Percentiles rank a stretch among this genome's conserved stretches.
Conservation (phyloP, 2,329 filamentous ascomycete species). For the Botrytis porri region DNA sequence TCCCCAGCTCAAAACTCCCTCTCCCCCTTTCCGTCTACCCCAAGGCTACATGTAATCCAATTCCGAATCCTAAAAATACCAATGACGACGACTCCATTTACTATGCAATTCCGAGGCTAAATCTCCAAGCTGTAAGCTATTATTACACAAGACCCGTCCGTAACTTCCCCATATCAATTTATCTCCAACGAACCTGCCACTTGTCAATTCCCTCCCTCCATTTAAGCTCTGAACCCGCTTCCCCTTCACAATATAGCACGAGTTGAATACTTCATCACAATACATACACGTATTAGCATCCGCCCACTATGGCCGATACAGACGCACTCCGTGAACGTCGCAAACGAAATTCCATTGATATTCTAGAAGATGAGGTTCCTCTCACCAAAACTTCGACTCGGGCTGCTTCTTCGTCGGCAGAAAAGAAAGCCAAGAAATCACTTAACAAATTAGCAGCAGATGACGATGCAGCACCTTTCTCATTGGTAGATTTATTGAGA, state of each 20-base stretch:
- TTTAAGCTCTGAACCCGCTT: neutral
- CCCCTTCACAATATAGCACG: neutral
- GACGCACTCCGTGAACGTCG: slow-evolving; percentile 9
- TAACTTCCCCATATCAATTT: slow-evolving; percentile 11
- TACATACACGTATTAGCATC: neutral
- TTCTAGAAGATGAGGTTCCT: neutral
- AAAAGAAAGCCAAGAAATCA: slow-evolving; percentile 10
- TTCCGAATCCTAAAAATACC: neutral
- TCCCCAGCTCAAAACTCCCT: neutral
- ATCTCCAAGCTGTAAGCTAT: neutral
- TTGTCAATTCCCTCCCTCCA: neutral
- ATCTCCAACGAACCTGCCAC: slow-evolving; percentile 9
- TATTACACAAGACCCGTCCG: neutral
- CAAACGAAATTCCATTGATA: neutral
- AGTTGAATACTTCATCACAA: neutral
- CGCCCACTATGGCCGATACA: slow-evolving; percentile 8
- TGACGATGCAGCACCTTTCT: slow-evolving; percentile 32
- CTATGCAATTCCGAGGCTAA: slow-evolving; percentile 10
- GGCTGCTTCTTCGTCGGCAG: neutral
- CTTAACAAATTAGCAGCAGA: slow-evolving; percentile 24
- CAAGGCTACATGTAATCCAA: slow-evolving; percentile 2
- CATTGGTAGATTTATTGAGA: slow-evolving; percentile 32
- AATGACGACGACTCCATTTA: slow-evolving; percentile 1
- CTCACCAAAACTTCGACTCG: neutral
- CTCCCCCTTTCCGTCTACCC: neutral